Base-by-base conservation (phyloP, 1,284 basidiomycete species). In the Pyrrhoderma noxium region DNA sequence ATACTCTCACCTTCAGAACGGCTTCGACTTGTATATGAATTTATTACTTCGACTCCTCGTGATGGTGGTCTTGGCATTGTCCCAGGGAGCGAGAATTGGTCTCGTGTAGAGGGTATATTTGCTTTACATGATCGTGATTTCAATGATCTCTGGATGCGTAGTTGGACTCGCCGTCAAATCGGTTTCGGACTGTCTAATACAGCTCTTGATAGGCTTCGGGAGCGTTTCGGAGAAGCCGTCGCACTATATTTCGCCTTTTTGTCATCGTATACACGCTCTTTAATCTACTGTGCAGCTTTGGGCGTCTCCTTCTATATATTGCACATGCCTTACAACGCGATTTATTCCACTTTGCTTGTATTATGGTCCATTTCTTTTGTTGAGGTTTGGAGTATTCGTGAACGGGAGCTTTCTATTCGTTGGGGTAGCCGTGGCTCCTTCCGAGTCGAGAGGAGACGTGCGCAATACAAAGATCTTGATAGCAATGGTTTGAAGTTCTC, bases 201-300 rank as follows among this genome's bases (percentile, higher is more conserved):
- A 40, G 73, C 79, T 55, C 73, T 82, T 41, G 76, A 73, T 53
- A 75, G 72, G 50, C 76, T 88, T 51, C 74, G 80, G 38, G 73
- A 80, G 50, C 79, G 85, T 81, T 93, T 93, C 62, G 91, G 93
- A 13, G 90, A 92, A 61, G 76, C 82, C 0, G 73, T 95, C 13
- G 89, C 91, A n/a, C 77, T 94, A 22, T 96, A 97, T 69, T 96
- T 94, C 66, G 79, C 82, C 49, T 96, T 94, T 70, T 74, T 97
- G 8, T 79, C 82, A 2, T 79, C 80, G 53, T 97, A 97, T 70
- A 87, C 91, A 0, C 76, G 77, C 36, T 81, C 84, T 25, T 77
- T 94, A 34, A 60, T 84, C 14, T 78, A 89, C 53, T 85, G 87
- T 3, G 77, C 87, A 2, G 64, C 64, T 2, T 67, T 85, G 18